Evolutionary conservation across 2,329 filamentous ascomycete genomes (phyloP).

Genomic region (Drechslerella stenobrocha): DNA sequence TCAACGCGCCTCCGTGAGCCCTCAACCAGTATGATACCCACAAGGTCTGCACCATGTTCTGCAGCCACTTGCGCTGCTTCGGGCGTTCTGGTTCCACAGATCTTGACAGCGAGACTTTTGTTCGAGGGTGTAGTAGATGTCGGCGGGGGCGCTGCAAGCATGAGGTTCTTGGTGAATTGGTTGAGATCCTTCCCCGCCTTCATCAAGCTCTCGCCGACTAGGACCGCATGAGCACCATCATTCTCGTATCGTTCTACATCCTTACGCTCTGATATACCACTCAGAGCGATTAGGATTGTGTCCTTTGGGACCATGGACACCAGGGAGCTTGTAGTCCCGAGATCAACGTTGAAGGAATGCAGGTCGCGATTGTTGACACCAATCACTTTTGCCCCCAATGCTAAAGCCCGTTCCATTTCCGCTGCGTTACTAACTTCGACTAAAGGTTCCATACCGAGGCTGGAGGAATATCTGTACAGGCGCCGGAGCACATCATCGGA

Average conservation of each 20-base stretch:
- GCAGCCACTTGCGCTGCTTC: slow-evolving; percentile 80
- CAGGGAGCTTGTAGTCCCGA: slow-evolving; percentile 84
- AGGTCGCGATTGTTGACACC: slow-evolving; percentile 98
- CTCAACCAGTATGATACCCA: slow-evolving; percentile 88
- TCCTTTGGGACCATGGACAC: slow-evolving; percentile 82
- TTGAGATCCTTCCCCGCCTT: slow-evolving; percentile 74
- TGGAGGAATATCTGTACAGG: slow-evolving; percentile 85
- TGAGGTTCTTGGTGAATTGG: slow-evolving; percentile 79
- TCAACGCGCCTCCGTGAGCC: slow-evolving; percentile 78
- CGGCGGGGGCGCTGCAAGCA: slow-evolving; percentile 61
- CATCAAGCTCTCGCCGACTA: slow-evolving; percentile 97
- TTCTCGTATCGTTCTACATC: slow-evolving; percentile 86
- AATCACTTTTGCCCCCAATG: slow-evolving; percentile 85
- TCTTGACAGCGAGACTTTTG: slow-evolving; percentile 75
- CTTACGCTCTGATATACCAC: slow-evolving; percentile 84
- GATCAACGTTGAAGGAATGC: slow-evolving; percentile 93
- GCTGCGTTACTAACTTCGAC: slow-evolving; percentile 95
- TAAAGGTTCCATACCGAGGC: slow-evolving; percentile 92
- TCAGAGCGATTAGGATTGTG: slow-evolving; percentile 89
- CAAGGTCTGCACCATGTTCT: slow-evolving; percentile 82
- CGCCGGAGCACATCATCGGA: slow-evolving; percentile 71
- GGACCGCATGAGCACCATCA: slow-evolving; percentile 86
- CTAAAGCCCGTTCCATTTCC: slow-evolving; percentile 86
- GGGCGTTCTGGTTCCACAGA: slow-evolving; percentile 84
- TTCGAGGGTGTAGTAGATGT: slow-evolving; percentile 48